A percentile compares a stretch with the other conserved stretches of the same genome.
These are phyloP conservation scores for Ustilago tritici DNA, from an alignment of 1,284 basidiomycete species.

Conservation along the genomic window DNA sequence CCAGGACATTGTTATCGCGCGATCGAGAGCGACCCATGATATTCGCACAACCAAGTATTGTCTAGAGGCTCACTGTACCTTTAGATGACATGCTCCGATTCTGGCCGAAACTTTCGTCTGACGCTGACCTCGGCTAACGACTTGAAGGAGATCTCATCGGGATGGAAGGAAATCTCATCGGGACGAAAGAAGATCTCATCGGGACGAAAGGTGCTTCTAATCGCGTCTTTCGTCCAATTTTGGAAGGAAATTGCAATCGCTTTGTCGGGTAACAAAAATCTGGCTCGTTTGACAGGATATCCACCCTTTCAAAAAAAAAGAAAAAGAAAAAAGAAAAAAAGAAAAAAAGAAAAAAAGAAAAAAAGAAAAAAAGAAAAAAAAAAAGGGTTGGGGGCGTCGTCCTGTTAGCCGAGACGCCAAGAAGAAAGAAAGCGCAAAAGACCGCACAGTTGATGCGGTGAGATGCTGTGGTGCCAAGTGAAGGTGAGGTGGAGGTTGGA, in stretches of 20 bases:
- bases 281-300: conserved; percentile 1
- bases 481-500: neutral
- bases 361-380: neutral
- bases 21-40: too few relatives aligned
- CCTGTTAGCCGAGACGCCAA: conserved; percentile 7
- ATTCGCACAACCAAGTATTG: too few relatives aligned
- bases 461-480: too few relatives aligned
- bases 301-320: neutral
- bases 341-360: neutral
- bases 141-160: too few relatives aligned
- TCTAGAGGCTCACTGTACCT: too few relatives aligned
- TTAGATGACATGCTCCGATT: too few relatives aligned
- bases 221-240: neutral
- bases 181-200: neutral
- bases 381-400: neutral
- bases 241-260: neutral
- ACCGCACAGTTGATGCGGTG: neutral
- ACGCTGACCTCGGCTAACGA: neutral
- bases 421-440: neutral
- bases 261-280: neutral
- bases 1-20: too few relatives aligned
- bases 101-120: neutral
- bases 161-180: neutral
- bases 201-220: neutral
- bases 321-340: neutral